A percentile compares a stretch with the other conserved stretches of the same genome.
Conservation (phyloP, 352 stramenopile genomes). For the Phytopythium litorale region DNA sequence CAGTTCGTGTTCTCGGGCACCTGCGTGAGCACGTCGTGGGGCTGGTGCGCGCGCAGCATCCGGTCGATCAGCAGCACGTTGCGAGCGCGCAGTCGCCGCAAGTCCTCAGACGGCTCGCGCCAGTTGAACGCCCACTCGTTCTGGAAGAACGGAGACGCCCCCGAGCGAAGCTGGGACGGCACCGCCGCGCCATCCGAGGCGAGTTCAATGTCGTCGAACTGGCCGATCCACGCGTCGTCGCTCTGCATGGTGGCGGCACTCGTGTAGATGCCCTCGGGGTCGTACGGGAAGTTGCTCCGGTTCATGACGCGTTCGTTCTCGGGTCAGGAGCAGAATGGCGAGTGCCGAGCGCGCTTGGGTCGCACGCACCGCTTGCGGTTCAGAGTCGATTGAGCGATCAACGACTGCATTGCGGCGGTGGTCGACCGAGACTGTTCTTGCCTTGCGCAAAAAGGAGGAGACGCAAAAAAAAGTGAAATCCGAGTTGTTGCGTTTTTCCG, state of each 20-base stretch:
- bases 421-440: neutral
- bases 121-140: slow-evolving; percentile 12
- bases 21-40: slow-evolving; percentile 55
- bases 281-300: neutral
- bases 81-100: slow-evolving; percentile 35
- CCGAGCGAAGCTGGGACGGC: neutral
- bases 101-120: slow-evolving; percentile 23
- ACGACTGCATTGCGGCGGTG: neutral
- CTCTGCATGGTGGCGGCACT: neutral
- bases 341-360: neutral
- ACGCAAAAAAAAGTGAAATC: slow-evolving; percentile 1
- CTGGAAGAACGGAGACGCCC: neutral
- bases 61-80: slow-evolving; percentile 47
- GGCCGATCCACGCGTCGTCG: slow-evolving; percentile 4
- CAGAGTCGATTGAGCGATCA: neutral
- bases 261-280: neutral
- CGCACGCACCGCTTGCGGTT: neutral
- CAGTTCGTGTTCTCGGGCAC: slow-evolving; percentile 59
- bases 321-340: neutral
- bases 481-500: neutral
- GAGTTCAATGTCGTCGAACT: slow-evolving; percentile 1
- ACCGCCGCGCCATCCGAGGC: neutral
- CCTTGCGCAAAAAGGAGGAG: neutral
- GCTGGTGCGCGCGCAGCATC: slow-evolving; percentile 51
- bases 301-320: neutral